Evolutionary conservation across 306 rosid genomes (phyloP).

Genomic region (Sesbania bispinosa): DNA sequence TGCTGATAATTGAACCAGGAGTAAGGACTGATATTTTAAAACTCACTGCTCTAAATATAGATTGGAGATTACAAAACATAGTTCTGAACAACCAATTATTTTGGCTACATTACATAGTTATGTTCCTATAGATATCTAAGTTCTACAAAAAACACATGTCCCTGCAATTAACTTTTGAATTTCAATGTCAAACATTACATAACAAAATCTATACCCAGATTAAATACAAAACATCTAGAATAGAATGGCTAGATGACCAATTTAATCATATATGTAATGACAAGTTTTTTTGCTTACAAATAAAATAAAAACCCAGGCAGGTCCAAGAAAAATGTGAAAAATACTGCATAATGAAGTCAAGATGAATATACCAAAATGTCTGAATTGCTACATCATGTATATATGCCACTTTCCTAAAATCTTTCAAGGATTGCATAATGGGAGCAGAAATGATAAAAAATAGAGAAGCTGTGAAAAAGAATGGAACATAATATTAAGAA

Average conservation of each 20-base stretch:
- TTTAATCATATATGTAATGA: background rate
- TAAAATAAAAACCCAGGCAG: background rate
- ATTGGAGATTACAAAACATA: constrained; percentile 1
- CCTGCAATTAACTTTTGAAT: constrained; percentile 8
- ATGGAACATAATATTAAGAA: constrained; percentile 13
- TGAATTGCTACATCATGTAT: constrained; percentile 9
- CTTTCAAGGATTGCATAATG: constrained; percentile 16
- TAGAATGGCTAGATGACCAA: background rate
- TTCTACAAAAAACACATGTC: constrained; percentile 3
- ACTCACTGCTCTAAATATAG: constrained; percentile 7
- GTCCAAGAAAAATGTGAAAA: background rate
- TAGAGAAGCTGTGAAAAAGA: constrained; percentile 7
- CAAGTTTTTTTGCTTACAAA: background rate
- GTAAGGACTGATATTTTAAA: background rate
- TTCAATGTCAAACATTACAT: constrained; percentile 1
- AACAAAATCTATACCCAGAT: background rate
- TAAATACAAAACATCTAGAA: background rate
- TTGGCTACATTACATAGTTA: background rate
- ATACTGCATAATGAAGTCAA: background rate
- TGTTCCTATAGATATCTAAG: background rate
- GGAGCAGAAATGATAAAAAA: constrained; percentile 15
- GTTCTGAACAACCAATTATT: background rate
- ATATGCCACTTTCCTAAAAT: background rate
- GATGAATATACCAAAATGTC: constrained; percentile 6
- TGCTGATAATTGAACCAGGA: constrained; percentile 20